Evolutionary conservation across 108 stramenopile species (phyloP), one percentile per base, ranked within the genome.

Genomic region (Mayamaea pseudoterrestris): DNA sequence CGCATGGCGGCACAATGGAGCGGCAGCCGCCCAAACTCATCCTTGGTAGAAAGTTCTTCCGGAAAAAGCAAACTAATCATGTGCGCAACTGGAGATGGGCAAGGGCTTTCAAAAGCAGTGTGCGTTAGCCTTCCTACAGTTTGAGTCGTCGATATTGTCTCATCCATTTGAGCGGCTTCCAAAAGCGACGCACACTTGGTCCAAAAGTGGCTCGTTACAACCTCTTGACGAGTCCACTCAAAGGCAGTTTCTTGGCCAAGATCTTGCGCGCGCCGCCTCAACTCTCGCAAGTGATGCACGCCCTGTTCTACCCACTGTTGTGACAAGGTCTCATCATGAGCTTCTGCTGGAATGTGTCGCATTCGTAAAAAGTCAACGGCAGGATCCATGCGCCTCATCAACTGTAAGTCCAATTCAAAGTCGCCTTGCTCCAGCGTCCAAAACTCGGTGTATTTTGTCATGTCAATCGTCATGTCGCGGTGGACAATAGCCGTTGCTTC

Each of bases 341-440:
- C 77, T 21, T 76, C 78, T 39, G 44, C 28, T 30, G 77, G 78
- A 30, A 84, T 76, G 42, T 84, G 78, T 36, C 82, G 55, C 82
- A 84, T 84, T 21, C 78, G 60, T 9, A 84, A 47, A 65, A 79
- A 84, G 47, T 79, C 76, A 45, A 79, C 75, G 2, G 82, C 64
- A 13, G 76, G 78, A 61, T 84, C 82, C n/a, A 83, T 31, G 47
- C 51, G 43, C 41, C 53, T 44, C 17, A 64, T 57, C 27, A 64
- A 55, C 47, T 58, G 54, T 42, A 67, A 47, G 51, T 73, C 72
- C 8, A 57, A 35, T 22, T 64, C 58, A 29, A 73, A 67, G 30
- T 73, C 54, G 16, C 74, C 59, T 12, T 68, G 65, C 39, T 76
- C 72, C 41, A 72, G 57, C 3, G 64, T 61, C 31, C 68, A 55